Conservation (phyloP, 164 flowering plant species). For the Vitis labrusca region DNA sequence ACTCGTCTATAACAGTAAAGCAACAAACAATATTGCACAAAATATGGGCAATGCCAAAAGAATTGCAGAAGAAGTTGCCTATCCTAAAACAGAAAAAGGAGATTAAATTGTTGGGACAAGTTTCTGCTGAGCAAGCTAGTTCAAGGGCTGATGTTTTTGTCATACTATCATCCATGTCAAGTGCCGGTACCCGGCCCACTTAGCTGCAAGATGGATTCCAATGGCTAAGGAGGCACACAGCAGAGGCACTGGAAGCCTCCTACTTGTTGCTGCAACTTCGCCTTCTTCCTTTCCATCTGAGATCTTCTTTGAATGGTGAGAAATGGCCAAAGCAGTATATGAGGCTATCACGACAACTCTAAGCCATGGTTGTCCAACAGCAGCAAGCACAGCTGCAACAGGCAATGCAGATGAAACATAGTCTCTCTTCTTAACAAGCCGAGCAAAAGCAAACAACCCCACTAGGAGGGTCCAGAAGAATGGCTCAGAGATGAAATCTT, state of each 20-base stretch:
- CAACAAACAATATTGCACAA: too few relatives aligned
- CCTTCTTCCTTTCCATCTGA: slow-evolving; percentile 29
- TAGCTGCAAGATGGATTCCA: slow-evolving; percentile 69
- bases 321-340: slow-evolving; percentile 64
- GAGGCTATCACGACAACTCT: slow-evolving; percentile 47
- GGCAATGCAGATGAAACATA: slow-evolving; percentile 75
- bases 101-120: too few relatives aligned
- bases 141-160: slow-evolving; percentile 3
- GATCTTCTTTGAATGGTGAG: slow-evolving; percentile 51
- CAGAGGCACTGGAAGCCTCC: slow-evolving; percentile 63
- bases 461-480: slow-evolving; percentile 69
- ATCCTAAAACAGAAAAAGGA: too few relatives aligned
- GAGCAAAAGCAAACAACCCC: slow-evolving; percentile 51
- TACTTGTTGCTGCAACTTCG: slow-evolving; percentile 21
- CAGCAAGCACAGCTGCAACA: slow-evolving; percentile 71
- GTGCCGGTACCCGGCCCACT: slow-evolving; percentile 85
- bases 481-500: slow-evolving; percentile 55
- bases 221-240: slow-evolving; percentile 65
- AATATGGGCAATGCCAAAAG: too few relatives aligned
- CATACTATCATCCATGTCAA: slow-evolving; percentile 91
- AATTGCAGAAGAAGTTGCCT: too few relatives aligned
- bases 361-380: slow-evolving; percentile 87
- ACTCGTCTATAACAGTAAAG: too few relatives aligned
- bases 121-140: too few relatives aligned
- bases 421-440: slow-evolving; percentile 59